Evolutionary conservation across 2,329 filamentous ascomycete genomes (phyloP).

Genomic region (Aphanoascus verrucosus): DNA sequence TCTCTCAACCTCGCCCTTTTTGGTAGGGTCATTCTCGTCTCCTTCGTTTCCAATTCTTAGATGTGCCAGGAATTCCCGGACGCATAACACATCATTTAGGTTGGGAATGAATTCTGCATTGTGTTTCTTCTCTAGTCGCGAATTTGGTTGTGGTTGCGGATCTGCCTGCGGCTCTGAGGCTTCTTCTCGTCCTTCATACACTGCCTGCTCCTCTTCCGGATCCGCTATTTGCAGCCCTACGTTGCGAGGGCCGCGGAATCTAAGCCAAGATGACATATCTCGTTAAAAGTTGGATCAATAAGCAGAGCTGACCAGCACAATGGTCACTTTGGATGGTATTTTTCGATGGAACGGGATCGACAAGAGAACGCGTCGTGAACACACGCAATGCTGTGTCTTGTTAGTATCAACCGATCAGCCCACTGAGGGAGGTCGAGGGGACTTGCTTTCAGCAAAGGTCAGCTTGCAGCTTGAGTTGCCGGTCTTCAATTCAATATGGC

Average conservation of each 20-base stretch:
- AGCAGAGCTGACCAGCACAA: background rate
- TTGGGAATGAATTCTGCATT: conserved; percentile 16
- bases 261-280: background rate
- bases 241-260: background rate
- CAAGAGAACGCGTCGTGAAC: background rate
- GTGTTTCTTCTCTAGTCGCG: background rate
- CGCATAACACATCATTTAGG: conserved; percentile 26
- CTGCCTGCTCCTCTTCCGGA: background rate
- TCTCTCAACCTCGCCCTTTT: conserved; percentile 8
- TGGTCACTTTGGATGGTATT: background rate
- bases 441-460: background rate
- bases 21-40: background rate
- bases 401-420: background rate
- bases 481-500: background rate
- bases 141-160: background rate
- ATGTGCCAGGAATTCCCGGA: conserved; percentile 25
- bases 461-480: background rate
- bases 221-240: background rate
- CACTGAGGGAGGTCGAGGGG: background rate
- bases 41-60: background rate
- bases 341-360: too few species aligned
- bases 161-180: background rate
- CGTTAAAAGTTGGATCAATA: background rate
- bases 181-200: background rate
- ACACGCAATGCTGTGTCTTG: background rate